phyloP scores from a whole-genome alignment of 108 stramenopile species.

The Phaeodactylum tricornutum region DNA sequence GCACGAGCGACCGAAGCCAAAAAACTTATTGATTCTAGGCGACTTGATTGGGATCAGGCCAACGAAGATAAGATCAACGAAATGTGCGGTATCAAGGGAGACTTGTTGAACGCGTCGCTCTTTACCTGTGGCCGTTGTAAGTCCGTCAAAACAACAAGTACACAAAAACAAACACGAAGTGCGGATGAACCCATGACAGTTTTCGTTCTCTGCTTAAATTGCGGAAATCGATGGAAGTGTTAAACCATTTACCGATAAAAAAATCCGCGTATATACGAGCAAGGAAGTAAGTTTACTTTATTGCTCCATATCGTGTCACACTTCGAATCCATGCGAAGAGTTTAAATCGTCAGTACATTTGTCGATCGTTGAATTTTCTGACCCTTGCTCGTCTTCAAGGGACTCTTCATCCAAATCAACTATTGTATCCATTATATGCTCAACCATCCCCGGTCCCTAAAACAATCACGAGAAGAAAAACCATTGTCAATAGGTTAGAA shows the following conservation, averaged over 20 bases:
- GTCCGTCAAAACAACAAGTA: constrained; percentile 89
- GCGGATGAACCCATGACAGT: constrained; percentile 99
- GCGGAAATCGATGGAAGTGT: constrained; percentile 90
- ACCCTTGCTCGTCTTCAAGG: no score
- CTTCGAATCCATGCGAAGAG: no score
- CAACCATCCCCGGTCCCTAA: no score
- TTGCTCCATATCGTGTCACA: no score
- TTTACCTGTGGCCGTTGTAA: constrained; percentile 96
- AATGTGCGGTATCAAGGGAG: constrained; percentile 84
- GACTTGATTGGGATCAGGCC: constrained; percentile 81
- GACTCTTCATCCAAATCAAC: no score
- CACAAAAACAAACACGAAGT: constrained; percentile 96
- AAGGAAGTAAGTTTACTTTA: background rate
- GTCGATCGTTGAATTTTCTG: no score
- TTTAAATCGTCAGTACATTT: no score
- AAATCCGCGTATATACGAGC: background rate
- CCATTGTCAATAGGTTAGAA: no score
- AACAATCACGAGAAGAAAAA: no score
- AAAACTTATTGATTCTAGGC: constrained; percentile 57
- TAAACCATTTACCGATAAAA: constrained; percentile 14
- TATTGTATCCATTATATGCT: no score
- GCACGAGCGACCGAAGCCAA: constrained; percentile 40
- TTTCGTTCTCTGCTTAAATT: constrained; percentile 89
- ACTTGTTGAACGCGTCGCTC: constrained; percentile 71
- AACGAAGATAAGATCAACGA: constrained; percentile 88